A percentile compares a stretch with the other conserved stretches of the same genome.
Evolutionary conservation across 2,329 filamentous ascomycete species (phyloP).

Genomic region (Pyrenochaeta sp.): DNA sequence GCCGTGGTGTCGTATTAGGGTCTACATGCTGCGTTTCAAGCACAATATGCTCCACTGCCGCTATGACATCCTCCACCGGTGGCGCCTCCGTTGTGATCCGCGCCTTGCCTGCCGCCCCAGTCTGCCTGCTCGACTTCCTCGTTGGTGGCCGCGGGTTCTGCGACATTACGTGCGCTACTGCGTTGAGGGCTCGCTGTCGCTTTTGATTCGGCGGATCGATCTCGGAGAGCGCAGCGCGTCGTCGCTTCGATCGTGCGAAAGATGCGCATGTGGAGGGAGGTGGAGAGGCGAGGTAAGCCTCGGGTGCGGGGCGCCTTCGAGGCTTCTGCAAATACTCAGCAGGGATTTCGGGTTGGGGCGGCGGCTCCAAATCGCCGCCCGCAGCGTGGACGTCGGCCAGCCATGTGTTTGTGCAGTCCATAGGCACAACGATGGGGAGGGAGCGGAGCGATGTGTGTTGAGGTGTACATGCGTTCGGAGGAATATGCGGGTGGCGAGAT

Average conservation of each 20-base stretch:
- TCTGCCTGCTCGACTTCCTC: conserved; percentile 21
- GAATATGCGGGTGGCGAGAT: conserved; percentile 8
- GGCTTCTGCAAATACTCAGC: conserved; percentile 23
- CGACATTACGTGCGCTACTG: conserved; percentile 14
- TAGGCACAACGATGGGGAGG: conserved; percentile 9
- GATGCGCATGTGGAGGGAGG: conserved; percentile 15
- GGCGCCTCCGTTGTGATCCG: conserved; percentile 12
- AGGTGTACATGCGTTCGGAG: conserved; percentile 13
- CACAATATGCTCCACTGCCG: not conserved
- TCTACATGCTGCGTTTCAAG: too few relatives aligned
- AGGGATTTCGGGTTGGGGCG: conserved; percentile 22
- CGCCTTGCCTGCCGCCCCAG: conserved; percentile 12
- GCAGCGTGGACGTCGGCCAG: conserved; percentile 18
- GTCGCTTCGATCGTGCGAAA: conserved; percentile 17
- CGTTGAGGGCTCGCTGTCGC: conserved; percentile 21
- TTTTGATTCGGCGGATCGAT: conserved; percentile 23
- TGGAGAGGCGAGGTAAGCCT: conserved; percentile 6
- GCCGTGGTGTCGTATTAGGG: too few relatives aligned
- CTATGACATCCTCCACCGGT: too few relatives aligned
- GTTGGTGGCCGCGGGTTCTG: conserved; percentile 19
- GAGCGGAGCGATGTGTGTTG: conserved; percentile 16
- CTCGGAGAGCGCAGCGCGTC: conserved; percentile 20
- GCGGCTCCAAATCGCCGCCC: conserved; percentile 23
- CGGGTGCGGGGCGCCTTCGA: conserved; percentile 8
- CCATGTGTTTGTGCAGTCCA: conserved; percentile 20